Conservation (phyloP, 805 yeast genomes). For the Peterozyma xylosa region DNA sequence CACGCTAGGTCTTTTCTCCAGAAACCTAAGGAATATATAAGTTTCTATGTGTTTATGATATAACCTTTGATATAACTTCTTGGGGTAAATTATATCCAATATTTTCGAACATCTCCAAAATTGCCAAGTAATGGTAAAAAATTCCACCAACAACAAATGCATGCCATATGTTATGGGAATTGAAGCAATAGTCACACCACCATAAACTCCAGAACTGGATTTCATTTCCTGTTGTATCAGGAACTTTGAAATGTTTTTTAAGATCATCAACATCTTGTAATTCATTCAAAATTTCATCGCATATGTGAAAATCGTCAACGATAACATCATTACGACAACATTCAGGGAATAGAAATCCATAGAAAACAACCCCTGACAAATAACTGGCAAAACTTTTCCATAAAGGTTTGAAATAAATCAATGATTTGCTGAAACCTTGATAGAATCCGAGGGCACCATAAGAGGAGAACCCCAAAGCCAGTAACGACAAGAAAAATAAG, state of each 20-base stretch:
- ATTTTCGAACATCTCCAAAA: slow-evolving; percentile 57
- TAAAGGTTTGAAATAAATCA: slow-evolving; percentile 58
- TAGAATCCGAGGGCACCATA: slow-evolving; percentile 45
- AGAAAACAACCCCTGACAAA: slow-evolving; percentile 74
- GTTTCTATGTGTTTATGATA: no score
- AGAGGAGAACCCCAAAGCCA: slow-evolving; percentile 67
- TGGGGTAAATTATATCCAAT: slow-evolving; percentile 3
- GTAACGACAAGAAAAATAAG: slow-evolving; percentile 69
- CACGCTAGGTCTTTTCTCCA: no score
- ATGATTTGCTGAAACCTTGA: slow-evolving; percentile 48
- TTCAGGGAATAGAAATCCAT: slow-evolving; percentile 86
- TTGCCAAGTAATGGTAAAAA: slow-evolving; percentile 79
- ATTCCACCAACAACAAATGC: slow-evolving; percentile 82
- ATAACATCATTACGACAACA: slow-evolving; percentile 70
- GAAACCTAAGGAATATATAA: no score
- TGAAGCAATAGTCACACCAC: slow-evolving; percentile 76
- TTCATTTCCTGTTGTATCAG: slow-evolving; percentile 23
- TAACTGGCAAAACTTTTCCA: slow-evolving; percentile 70
- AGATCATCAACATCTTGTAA: slow-evolving; percentile 19
- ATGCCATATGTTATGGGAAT: slow-evolving; percentile 94
- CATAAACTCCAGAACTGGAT: slow-evolving; percentile 48
- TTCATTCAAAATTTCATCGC: slow-evolving; percentile 23
- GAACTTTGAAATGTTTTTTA: slow-evolving; percentile 31
- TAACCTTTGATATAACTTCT: background rate
- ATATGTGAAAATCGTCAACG: slow-evolving; percentile 33